These are phyloP conservation scores for Trichoderma citrinoviride DNA, from an alignment of 2,329 filamentous ascomycete species.

Conservation along the genomic window DNA sequence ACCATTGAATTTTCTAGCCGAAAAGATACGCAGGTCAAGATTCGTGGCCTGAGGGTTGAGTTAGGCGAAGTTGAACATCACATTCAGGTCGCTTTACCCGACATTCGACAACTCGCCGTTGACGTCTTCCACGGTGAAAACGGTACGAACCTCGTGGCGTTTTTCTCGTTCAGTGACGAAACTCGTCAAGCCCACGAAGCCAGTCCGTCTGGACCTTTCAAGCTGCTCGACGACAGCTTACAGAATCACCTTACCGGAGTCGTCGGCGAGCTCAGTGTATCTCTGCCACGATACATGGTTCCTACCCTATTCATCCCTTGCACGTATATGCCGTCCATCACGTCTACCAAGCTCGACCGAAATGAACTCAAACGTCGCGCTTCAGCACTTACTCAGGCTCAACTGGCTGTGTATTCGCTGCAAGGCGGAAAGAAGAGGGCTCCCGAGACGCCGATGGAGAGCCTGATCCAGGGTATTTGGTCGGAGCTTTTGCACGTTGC, in stretches of 20 bases:
- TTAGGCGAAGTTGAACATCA: constrained; percentile 22
- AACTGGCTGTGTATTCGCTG: constrained; percentile 9
- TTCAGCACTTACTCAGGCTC: neutral
- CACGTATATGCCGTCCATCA: constrained; percentile 25
- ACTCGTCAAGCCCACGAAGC: constrained; percentile 6
- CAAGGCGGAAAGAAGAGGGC: neutral
- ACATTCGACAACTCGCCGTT: constrained; percentile 12
- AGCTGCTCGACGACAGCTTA: neutral
- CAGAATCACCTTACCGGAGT: constrained; percentile 24
- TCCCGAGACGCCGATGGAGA: constrained; percentile 8
- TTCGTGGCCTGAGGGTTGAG: constrained; percentile 13
- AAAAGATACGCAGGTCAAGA: constrained; percentile 10
- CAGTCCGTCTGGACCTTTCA: constrained; percentile 20
- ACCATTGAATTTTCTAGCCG: constrained; percentile 18
- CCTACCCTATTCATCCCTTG: constrained; percentile 26
- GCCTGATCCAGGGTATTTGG: constrained; percentile 22
- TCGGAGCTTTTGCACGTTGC: constrained; percentile 20
- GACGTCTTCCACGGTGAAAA: constrained; percentile 15
- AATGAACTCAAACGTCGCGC: constrained; percentile 1
- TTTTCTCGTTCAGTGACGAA: constrained; percentile 18
- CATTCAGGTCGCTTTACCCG: neutral
- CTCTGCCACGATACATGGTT: constrained; percentile 26
- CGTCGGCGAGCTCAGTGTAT: constrained; percentile 18
- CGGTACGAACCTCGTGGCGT: constrained; percentile 7
- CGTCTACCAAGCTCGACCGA: constrained; percentile 25